Base-by-base conservation (phyloP, 768 basidiomycete species). In the Russula foetens region DNA sequence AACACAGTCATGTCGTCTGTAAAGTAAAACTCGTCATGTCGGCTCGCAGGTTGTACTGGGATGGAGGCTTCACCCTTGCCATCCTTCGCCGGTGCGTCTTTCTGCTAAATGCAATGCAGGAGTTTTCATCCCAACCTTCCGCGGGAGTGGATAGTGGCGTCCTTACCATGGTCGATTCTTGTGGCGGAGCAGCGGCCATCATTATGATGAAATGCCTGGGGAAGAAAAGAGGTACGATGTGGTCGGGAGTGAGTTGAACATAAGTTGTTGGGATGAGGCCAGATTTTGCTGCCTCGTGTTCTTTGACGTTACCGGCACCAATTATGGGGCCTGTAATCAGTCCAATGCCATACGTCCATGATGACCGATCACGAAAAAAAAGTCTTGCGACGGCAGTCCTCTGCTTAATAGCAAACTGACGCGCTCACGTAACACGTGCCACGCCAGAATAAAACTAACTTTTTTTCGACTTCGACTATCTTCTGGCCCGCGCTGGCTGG, bases 21-120 rank as follows among this genome's bases (percentile, higher is more conserved):
- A 47, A 62, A 62, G 51, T 62, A 62, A 44, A 62, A 62, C 26
- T 62, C 61, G 38, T 31, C 45, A 51, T 62, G 61, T 47, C 56
- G 50, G 23, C 28, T 21, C 38, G 44, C 21, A 15, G 24, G 12
- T 61, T 19, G 43, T 51, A 43, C 43, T 35, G 43, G 31, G 24
- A 48, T n/a, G 28, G 47, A 56, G 49, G 48, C n/a, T 38, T 45
- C 49, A 46, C 49, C 54, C 21, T 39, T 39, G 28, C 3, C n/a
- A 41, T n/a, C n/a, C 21, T 35, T 38, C 14, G 2, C 35, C 6
- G 9, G 6, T 26, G 35, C 7, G 52, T 60, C 38, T 21, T 62
- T 57, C n/a, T 44, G 44, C 50, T 52, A 38, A 48, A 41, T 11
- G 39, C 14, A 21, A 21, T 6, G 39, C 39, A 3, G 14, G 39